These are phyloP conservation scores for Xerocomus cyaneibrunnescens DNA, from an alignment of 1,284 basidiomycete species.

Conservation along the genomic window DNA sequence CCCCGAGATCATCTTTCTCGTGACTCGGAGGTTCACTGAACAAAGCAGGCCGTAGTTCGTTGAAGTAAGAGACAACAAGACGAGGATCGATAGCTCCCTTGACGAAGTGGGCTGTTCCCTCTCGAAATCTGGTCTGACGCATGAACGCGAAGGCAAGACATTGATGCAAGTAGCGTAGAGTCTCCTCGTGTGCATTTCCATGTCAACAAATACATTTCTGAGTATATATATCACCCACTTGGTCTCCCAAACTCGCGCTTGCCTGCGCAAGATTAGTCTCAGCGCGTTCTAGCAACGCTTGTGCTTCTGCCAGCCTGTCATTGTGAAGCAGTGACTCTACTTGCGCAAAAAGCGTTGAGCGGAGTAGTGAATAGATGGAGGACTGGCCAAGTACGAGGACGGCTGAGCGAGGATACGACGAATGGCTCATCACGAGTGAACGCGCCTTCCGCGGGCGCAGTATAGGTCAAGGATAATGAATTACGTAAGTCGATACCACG, in stretches of 20 bases:
- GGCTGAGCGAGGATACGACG: constrained; percentile 57
- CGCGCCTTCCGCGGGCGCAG: background rate
- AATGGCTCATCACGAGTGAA: constrained; percentile 22
- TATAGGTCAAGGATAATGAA: background rate
- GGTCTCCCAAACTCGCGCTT: constrained; percentile 5
- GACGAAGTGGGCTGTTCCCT: constrained; percentile 73
- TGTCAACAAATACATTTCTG: constrained; percentile 1
- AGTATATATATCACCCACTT: constrained; percentile 11
- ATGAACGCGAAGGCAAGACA: constrained; percentile 74
- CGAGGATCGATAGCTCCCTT: constrained; percentile 75
- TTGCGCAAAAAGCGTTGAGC: constrained; percentile 71
- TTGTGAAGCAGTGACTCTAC: constrained; percentile 66
- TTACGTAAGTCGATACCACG: constrained; percentile 21
- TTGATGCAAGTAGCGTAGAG: constrained; percentile 74
- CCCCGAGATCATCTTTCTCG: constrained; percentile 35
- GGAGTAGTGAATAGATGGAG: constrained; percentile 66
- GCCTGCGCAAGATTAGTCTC: constrained; percentile 16
- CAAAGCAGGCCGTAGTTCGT: constrained; percentile 61
- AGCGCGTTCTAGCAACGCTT: constrained; percentile 53
- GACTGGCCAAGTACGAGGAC: constrained; percentile 64
- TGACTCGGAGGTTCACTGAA: constrained; percentile 37
- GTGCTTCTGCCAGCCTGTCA: constrained; percentile 64
- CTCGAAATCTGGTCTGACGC: constrained; percentile 69
- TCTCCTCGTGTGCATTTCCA: constrained; percentile 47
- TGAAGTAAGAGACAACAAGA: constrained; percentile 72